Evolutionary conservation across 768 basidiomycete genomes (phyloP).

Genomic region (Suillus cothurnatus): DNA sequence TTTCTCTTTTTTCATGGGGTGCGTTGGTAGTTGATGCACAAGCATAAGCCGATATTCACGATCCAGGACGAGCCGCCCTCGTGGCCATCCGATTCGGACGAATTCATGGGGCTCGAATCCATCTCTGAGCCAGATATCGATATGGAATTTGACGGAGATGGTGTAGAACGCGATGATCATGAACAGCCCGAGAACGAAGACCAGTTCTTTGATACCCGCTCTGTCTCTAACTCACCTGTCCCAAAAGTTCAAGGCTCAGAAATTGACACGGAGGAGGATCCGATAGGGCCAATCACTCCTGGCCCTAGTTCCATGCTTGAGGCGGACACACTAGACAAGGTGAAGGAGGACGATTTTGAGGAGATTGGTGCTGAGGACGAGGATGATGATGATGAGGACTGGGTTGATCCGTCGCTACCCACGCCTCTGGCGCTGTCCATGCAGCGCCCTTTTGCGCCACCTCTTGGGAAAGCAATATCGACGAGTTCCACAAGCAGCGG

Average conservation of each 20-base stretch:
- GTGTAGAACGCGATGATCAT: conserved; percentile 34
- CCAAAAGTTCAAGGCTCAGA: conserved; percentile 51
- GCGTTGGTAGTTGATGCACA: conserved; percentile 34
- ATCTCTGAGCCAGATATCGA: conserved; percentile 80
- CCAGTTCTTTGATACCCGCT: conserved; percentile 58
- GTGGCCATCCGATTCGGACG: conserved; percentile 78
- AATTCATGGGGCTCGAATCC: conserved; percentile 74
- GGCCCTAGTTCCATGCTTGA: conserved; percentile 45
- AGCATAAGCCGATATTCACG: conserved; percentile 76
- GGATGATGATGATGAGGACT: conserved; percentile 52
- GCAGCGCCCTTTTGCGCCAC: conserved; percentile 29
- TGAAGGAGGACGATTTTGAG: conserved; percentile 33
- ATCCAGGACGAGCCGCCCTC: conserved; percentile 86
- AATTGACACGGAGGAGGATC: conserved; percentile 72
- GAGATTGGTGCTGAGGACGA: conserved; percentile 30
- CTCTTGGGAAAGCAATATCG: conserved; percentile 27
- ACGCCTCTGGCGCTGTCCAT: conserved; percentile 32
- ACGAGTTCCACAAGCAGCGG: conserved; percentile 29
- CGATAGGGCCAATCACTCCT: conserved; percentile 70
- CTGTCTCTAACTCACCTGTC: conserved; percentile 47
- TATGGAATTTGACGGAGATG: conserved; percentile 52
- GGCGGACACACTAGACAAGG: conserved; percentile 23
- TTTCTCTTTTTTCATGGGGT: neutral
- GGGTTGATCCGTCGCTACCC: conserved; percentile 69
- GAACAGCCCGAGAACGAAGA: conserved; percentile 40